Evolutionary conservation across 2,329 filamentous ascomycete species (phyloP), one percentile per base, ranked within the genome.

Genomic region (Dactylellina sp.): DNA sequence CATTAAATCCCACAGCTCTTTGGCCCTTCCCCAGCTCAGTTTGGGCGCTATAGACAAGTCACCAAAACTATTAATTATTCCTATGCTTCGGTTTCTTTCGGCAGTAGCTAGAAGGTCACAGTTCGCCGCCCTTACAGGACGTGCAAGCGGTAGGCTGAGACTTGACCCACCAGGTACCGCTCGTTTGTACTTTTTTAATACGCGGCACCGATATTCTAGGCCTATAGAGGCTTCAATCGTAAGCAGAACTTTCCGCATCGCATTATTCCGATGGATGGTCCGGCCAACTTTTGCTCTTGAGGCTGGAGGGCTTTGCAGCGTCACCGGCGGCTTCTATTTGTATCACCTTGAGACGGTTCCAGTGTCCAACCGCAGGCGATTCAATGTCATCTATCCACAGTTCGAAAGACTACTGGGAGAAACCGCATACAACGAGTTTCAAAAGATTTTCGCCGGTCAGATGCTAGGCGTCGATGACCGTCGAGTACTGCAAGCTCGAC

Each of bases 281-380:
- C 60, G 61, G 6, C 68, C 68, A n/a, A 55, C 53, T 16, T 72
- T 72, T 49, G n/a, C 24, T 47, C 9, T 60, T 39, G 68, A 72
- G 49, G 60, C 39, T 40, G 60, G 22, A 1, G 55, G 37, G 6
- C 47, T 72, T 7, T 40, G 60, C 32, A 50, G 32, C 49, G 20
- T 56, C 9, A 28, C 37, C 2, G 81, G 80, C 18, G 80, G 79
- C 5, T 88, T 92, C 79, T 93, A 92, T 82, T 83, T 88, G 63
- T 84, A 82, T 79, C 89, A 93, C 79, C 83, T 91, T 44, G 89
- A 93, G 80, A 86, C 86, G 37, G 90, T 93, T 9, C 90, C 91
- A 1, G 85, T 92, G 4, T 90, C 88, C 5, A 89, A 89, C 0
- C 86, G 91, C 2, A 84, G 84, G 77, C 86, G 91, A 24, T 94